Evolutionary conservation across 805 yeast genomes (phyloP).

Genomic region (Metschnikowia picachoensis): DNA sequence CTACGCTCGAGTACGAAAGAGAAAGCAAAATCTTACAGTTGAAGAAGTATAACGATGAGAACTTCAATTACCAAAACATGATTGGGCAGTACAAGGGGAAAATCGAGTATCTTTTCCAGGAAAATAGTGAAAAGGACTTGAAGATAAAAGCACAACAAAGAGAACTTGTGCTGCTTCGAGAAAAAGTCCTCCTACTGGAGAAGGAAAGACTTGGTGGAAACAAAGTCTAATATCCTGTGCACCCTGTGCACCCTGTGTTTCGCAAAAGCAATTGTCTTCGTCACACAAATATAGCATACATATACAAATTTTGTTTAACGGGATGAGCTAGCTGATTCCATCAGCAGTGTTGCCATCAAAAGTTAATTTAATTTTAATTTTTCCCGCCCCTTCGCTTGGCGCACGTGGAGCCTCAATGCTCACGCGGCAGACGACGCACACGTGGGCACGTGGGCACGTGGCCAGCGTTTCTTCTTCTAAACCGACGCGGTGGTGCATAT

Average conservation of each 20-base stretch:
- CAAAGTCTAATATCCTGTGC: neutral
- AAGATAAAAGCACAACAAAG: slow-evolving; percentile 48
- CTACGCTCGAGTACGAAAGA: slow-evolving; percentile 49
- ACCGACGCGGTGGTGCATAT: neutral
- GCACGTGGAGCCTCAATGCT: no score
- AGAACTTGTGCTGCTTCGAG: slow-evolving; percentile 53
- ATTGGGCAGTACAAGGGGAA: slow-evolving; percentile 39
- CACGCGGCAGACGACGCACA: neutral
- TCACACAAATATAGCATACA: no score
- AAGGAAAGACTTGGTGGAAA: slow-evolving; percentile 3
- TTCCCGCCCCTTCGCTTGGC: no score
- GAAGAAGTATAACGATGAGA: slow-evolving; percentile 55
- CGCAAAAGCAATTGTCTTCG: no score
- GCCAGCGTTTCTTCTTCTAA: neutral
- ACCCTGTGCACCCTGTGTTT: neutral
- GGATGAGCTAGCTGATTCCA: no score
- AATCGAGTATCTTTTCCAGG: slow-evolving; percentile 37
- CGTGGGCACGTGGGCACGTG: slow-evolving; percentile 7
- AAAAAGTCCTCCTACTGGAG: slow-evolving; percentile 30
- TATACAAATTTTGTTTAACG: no score
- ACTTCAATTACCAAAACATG: slow-evolving; percentile 50
- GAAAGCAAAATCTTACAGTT: slow-evolving; percentile 50
- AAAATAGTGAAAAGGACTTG: slow-evolving; percentile 41
- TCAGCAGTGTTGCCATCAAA: no score
- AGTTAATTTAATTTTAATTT: no score